phyloP scores from a whole-genome alignment of 169 alveolate genomes.

The Eimeria acervulina region DNA sequence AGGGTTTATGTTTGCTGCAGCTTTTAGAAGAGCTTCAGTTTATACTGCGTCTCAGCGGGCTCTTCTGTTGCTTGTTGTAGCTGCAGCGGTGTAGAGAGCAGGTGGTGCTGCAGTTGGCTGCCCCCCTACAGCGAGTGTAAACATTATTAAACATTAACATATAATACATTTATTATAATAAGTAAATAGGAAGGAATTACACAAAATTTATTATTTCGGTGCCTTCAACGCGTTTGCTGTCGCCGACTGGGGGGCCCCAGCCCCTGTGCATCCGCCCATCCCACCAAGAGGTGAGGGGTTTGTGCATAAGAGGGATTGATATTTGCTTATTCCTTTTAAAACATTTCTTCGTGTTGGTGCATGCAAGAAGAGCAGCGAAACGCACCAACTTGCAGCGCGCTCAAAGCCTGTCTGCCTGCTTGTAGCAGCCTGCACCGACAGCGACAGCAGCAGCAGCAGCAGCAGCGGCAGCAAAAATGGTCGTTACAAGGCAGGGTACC shows the following conservation, averaged over 20 bases:
- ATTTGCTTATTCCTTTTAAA: not conserved
- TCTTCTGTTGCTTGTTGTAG: not conserved
- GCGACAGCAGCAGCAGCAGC: not conserved
- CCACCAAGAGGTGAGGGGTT: not conserved
- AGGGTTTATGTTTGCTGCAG: not conserved
- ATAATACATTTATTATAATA: not conserved
- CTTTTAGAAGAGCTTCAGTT: not conserved
- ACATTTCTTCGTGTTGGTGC: not conserved
- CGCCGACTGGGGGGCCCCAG: conserved; percentile 57
- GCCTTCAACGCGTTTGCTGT: not conserved
- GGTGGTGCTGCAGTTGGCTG: not conserved
- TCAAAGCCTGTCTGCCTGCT: not conserved
- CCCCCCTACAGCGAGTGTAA: not conserved
- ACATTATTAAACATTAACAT: not conserved
- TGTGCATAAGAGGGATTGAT: not conserved
- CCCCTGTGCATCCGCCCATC: not conserved
- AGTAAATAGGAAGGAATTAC: not conserved
- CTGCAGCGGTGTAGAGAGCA: no score
- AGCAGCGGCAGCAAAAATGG: conserved; percentile 40
- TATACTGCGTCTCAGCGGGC: not conserved
- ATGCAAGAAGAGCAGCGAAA: conserved; percentile 38
- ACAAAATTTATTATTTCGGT: not conserved
- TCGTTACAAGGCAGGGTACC: conserved; percentile 74
- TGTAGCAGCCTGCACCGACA: not conserved
- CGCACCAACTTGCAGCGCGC: not conserved